A percentile compares a stretch with the other conserved stretches of the same genome.
phyloP scores from a whole-genome alignment of 345 rosid species.

The Fremontodendron californicum region DNA sequence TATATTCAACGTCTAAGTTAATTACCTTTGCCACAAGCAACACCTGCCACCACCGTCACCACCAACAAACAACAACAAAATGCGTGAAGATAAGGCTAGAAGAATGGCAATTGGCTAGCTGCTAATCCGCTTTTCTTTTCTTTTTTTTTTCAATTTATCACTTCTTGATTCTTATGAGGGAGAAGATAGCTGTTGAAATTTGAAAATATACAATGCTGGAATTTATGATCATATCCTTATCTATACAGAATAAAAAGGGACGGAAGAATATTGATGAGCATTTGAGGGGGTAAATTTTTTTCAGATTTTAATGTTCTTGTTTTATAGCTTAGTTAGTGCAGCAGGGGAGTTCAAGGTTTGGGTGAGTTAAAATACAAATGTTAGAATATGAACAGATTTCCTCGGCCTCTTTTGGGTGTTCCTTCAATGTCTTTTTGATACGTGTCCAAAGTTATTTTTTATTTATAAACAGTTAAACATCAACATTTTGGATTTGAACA shows the following conservation, averaged over 20 bases:
- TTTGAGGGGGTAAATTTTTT: not conserved
- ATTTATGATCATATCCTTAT: not conserved
- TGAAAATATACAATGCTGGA: not conserved
- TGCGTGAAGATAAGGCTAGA: not conserved
- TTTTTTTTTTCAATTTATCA: not conserved
- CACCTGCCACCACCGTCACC: not conserved
- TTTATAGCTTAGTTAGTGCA: not conserved
- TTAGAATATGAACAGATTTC: too few relatives aligned
- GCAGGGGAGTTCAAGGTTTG: not conserved
- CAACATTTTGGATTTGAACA: too few relatives aligned
- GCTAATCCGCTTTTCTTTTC: not conserved
- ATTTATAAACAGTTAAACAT: too few relatives aligned
- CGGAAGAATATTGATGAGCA: not conserved
- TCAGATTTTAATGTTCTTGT: not conserved
- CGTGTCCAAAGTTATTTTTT: too few relatives aligned
- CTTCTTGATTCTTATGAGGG: not conserved
- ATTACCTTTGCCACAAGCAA: not conserved
- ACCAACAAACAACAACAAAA: not conserved
- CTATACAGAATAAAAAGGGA: not conserved
- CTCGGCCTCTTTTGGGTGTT: too few relatives aligned
- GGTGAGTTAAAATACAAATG: too few relatives aligned
- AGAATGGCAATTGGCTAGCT: constrained; percentile 1
- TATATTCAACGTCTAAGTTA: not conserved
- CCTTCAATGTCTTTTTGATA: too few relatives aligned
- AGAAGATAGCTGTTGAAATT: not conserved